phyloP scores from a whole-genome alignment of 2,329 filamentous ascomycete species.

The Verticillium albo-atrum region DNA sequence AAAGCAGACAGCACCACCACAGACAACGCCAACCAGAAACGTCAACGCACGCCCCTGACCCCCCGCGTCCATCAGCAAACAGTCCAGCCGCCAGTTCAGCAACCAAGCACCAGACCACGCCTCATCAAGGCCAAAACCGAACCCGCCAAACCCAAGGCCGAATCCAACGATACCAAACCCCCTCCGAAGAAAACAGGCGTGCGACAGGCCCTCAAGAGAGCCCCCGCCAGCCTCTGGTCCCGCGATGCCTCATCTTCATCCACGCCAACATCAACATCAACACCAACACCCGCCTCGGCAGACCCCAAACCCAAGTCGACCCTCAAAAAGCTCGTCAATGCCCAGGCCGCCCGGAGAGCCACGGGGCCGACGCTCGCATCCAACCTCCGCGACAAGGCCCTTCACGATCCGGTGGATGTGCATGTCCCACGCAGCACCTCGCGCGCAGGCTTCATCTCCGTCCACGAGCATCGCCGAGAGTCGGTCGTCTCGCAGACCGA shows the following conservation, averaged over 20 bases:
- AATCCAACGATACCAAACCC: conserved; percentile 15
- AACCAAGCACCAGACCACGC: conserved; percentile 19
- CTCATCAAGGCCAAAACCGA: conserved; percentile 24
- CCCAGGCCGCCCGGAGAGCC: conserved; percentile 5
- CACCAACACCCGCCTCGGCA: conserved; percentile 4
- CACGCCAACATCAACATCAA: no score
- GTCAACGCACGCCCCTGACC: conserved; percentile 32
- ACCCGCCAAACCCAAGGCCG: conserved; percentile 9
- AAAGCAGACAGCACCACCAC: no score
- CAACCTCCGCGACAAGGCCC: conserved; percentile 2
- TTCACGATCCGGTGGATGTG: conserved; percentile 17
- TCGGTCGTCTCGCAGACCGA: conserved; percentile 54
- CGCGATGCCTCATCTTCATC: conserved; percentile 38
- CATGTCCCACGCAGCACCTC: conserved; percentile 35
- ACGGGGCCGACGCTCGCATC: conserved; percentile 11
- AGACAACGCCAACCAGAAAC: conserved; percentile 43
- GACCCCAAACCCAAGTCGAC: neutral
- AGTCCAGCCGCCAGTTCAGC: no score
- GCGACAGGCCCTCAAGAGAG: conserved; percentile 47
- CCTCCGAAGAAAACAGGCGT: conserved; percentile 42
- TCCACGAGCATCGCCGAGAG: conserved; percentile 46
- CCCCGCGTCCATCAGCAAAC: no score
- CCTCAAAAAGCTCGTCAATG: neutral
- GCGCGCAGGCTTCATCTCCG: conserved; percentile 42
- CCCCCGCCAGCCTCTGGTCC: conserved; percentile 42